These are phyloP conservation scores for Epichloe typhina DNA, from an alignment of 2,329 filamentous ascomycete genomes.

Conservation along the genomic window DNA sequence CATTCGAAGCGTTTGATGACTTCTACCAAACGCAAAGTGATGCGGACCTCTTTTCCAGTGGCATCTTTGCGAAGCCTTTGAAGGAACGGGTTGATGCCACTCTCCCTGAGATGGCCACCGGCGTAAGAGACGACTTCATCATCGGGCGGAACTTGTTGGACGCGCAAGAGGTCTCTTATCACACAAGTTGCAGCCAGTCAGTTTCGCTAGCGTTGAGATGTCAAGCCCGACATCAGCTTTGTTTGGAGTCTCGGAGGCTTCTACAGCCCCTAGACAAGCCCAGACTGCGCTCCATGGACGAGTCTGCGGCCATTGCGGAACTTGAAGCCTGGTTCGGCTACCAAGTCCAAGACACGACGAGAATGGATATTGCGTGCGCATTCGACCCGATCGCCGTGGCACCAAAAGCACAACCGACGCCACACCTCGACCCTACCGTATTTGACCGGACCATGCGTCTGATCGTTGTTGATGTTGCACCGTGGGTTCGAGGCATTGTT, in stretches of 20 bases:
- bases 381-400: constrained; percentile 47
- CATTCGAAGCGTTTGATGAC: constrained; percentile 37
- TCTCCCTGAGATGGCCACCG: constrained; percentile 38
- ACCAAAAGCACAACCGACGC: constrained; percentile 25
- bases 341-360: constrained; percentile 21
- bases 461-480: constrained; percentile 67
- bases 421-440: constrained; percentile 51
- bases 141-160: constrained; percentile 36
- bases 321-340: constrained; percentile 26
- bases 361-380: constrained; percentile 42
- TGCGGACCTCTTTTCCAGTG: constrained; percentile 46
- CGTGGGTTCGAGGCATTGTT: constrained; percentile 79
- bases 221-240: constrained; percentile 13
- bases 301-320: constrained; percentile 18
- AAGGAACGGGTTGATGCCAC: constrained; percentile 49
- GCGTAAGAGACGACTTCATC: constrained; percentile 36
- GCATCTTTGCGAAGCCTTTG: constrained; percentile 29
- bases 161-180: constrained; percentile 22
- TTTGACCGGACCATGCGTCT: constrained; percentile 59
- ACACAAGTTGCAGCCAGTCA: constrained; percentile 13
- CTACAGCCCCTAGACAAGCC: neutral
- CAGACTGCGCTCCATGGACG: constrained; percentile 17
- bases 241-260: neutral
- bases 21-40: constrained; percentile 50
- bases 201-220: constrained; percentile 19